Base-by-base conservation (phyloP, 2,329 filamentous ascomycete genomes). In the Bipolaris oryzae region DNA sequence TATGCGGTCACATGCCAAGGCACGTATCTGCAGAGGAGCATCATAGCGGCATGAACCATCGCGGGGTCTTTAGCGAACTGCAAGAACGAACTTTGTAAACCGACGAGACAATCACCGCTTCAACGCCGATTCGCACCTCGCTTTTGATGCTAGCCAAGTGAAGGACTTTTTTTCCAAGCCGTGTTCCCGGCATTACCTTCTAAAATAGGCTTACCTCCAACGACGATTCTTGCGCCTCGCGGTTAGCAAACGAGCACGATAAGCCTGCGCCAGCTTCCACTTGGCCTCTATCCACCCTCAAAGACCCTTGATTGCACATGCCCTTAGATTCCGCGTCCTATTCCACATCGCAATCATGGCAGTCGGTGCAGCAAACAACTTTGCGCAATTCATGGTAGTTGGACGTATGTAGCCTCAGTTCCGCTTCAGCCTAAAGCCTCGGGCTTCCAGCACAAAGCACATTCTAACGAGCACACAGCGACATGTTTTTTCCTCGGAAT, bases 401-500 rank as follows among this genome's bases (percentile, higher is more conserved):
- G 93, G 92, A 65, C 92, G 94, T 97, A 85, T 75, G 91, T 86
- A 49, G 38, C 51, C 45, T 57, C 50, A 18, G 38, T 44, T 33
- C 50, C 33, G 61, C 55, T 49, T 31, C 42, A 44, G 31, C 34
- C 46, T 31, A 10, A 15, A 35, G 34, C 25, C 25, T n/a, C 21
- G 15, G 23, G 20, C 49, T 7, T 41, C 11, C 20, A 42, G 21
- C 39, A n/a, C 39, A 25, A 42, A 53, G 33, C 34, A 53, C 45
- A 41, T 39, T 41, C 62, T 69, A 56, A 59, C 50, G 54, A 50
- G 46, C 31, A 18, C 4, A 35, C 42, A 82, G 81, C 81, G 58
- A 92, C 90, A 64, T 96, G 91, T 78, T 99, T 99, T 86, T 96
- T 98, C 85, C 89, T 99, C 63, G 95, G 95, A 69, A 92, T 98